A percentile compares a stretch with the other conserved stretches of the same genome.
Evolutionary conservation across 257 asterid genomes (phyloP).

Genomic region (Gentiana dahurica): DNA sequence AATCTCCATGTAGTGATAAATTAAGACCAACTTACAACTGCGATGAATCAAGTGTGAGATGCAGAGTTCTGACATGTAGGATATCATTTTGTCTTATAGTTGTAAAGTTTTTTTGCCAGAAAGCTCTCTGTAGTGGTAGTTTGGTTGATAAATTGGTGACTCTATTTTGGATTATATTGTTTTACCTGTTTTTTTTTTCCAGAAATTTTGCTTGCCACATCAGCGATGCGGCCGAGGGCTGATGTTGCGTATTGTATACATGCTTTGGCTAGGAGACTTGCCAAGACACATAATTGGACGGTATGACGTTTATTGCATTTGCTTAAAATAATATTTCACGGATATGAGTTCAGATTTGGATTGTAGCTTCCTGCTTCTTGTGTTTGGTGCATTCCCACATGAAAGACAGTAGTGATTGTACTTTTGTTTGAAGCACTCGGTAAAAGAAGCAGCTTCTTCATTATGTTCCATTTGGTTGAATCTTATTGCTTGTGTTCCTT

Average conservation of each 20-base stretch:
- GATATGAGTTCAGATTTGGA: neutral
- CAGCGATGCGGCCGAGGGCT: slow-evolving; percentile 73
- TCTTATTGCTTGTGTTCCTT: neutral
- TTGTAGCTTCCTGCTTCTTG: neutral
- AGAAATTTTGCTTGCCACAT: slow-evolving; percentile 79
- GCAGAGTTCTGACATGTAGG: too few relatives aligned
- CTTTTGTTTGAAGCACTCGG: neutral
- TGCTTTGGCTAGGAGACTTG: slow-evolving; percentile 80
- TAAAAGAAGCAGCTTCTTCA: neutral
- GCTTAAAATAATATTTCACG: neutral
- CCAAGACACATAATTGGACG: slow-evolving; percentile 96
- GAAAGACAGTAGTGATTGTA: neutral
- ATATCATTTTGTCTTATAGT: too few relatives aligned
- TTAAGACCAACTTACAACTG: too few relatives aligned
- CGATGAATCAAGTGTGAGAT: too few relatives aligned
- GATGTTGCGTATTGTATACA: slow-evolving; percentile 96
- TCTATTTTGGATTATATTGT: slow-evolving; percentile 15
- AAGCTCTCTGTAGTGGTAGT: neutral
- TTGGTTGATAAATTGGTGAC: slow-evolving; percentile 19
- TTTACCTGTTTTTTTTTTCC: slow-evolving; percentile 41
- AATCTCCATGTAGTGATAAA: too few relatives aligned
- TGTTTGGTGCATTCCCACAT: slow-evolving; percentile 1
- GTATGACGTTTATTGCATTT: slow-evolving; percentile 30
- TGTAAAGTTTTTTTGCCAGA: too few relatives aligned
- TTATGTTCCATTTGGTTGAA: neutral